Evolutionary conservation across 352 stramenopile species (phyloP), one percentile per base, ranked within the genome.

Genomic region (Elongisporangium senticosum): DNA sequence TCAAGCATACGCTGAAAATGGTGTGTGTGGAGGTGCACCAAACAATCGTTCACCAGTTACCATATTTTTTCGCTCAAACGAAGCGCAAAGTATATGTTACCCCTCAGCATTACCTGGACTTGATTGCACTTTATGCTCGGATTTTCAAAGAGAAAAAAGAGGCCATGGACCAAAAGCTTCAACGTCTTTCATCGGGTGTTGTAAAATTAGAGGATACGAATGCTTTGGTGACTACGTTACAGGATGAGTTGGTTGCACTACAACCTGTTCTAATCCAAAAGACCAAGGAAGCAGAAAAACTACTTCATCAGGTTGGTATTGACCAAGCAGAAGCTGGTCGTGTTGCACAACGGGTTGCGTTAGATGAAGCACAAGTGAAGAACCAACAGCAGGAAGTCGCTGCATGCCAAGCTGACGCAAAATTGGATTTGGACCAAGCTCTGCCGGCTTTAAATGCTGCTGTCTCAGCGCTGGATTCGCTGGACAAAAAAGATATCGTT

Each of bases 101-200:
- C 7, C 93, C 89, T 20, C 83, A 93, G 40, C 84, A 95, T 51
- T 97, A 96, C 55, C 71, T 98, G 14, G 90, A 97, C 55, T 62
- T 98, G 14, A 93, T 98, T 21, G 64, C 83, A 4, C 77, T 95
- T 19, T 98, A 95, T 23, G 58, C 86, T n/a, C 63, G 78, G 5
- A 88, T 96, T 49, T 79, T 96, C 49, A 51, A 33, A 0, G 76
- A 89, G 20, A 85, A 90, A 50, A 73, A 76, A 43, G 59, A 28
- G 0, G 37, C 43, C 0, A 63, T 81, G 47, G 67, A 82, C 22
- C 63, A 64, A 2, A 89, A 86, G 47, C 59, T 91, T 0, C 68
- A 80, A 7, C 75, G 81, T 0, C 62, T 94, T 7, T 84, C 67
- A 7, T 70, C 72, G 2, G 83, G 84, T 2, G 79, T 90, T 8